Percentiles rank a stretch among this genome's conserved stretches.
Conservation (phyloP, 768 basidiomycete species). For the Pulveroboletus ravenelii region DNA sequence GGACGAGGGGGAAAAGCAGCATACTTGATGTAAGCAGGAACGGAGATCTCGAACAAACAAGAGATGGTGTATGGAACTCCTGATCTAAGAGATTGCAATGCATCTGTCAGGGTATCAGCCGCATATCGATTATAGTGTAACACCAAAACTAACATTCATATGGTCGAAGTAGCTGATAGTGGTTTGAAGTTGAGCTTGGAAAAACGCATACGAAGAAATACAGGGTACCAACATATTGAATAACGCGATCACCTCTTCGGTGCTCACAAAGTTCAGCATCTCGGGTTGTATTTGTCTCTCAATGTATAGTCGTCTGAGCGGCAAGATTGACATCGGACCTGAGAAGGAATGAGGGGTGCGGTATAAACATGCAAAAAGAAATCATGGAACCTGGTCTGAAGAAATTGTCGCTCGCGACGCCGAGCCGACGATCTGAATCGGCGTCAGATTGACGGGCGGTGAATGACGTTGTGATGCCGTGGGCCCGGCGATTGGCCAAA, state of each 20-base stretch:
- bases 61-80: slow-evolving; percentile 88
- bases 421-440: slow-evolving; percentile 49
- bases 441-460: slow-evolving; percentile 35
- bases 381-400: slow-evolving; percentile 76
- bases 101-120: slow-evolving; percentile 41
- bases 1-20: slow-evolving; percentile 26
- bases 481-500: slow-evolving; percentile 64
- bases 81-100: slow-evolving; percentile 80
- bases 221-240: slow-evolving; percentile 76
- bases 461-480: slow-evolving; percentile 41
- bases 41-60: slow-evolving; percentile 91
- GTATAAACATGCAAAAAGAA: not conserved
- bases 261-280: slow-evolving; percentile 82
- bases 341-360: slow-evolving; percentile 5
- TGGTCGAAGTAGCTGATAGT: slow-evolving; percentile 64
- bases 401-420: slow-evolving; percentile 83
- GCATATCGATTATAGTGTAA: not conserved
- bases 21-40: slow-evolving; percentile 90
- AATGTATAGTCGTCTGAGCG: slow-evolving; percentile 76
- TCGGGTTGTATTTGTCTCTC: slow-evolving; percentile 90
- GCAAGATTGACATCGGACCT: slow-evolving; percentile 88
- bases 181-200: slow-evolving; percentile 2
- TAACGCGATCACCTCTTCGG: slow-evolving; percentile 85
- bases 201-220: not conserved
- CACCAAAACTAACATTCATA: slow-evolving; percentile 52